A percentile compares a stretch with the other conserved stretches of the same genome.
phyloP scores from a whole-genome alignment of 306 rosid genomes.

The Arachis hypogaea region DNA sequence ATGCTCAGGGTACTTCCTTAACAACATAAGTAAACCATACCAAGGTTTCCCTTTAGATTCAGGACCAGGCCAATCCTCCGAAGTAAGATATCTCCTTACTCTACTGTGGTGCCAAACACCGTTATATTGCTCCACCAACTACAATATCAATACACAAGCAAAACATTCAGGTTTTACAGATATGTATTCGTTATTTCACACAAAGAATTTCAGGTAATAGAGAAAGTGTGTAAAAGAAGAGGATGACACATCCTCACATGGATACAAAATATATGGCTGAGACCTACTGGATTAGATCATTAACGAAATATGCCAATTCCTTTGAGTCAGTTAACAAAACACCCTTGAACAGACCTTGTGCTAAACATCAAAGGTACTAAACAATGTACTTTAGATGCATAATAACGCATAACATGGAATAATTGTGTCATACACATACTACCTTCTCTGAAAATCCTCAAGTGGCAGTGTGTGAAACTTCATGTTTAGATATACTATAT shows the following conservation, averaged over 20 bases:
- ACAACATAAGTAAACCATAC: conserved; percentile 90
- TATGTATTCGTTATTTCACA: too few species aligned
- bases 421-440: conserved; percentile 1
- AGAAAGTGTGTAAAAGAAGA: too few species aligned
- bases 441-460: conserved; percentile 2
- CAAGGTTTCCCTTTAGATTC: conserved; percentile 98
- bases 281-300: too few species aligned
- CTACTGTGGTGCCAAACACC: conserved; percentile 86
- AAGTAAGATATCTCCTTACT: conserved; percentile 84
- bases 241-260: too few species aligned
- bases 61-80: conserved; percentile 86
- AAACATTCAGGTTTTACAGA: background rate
- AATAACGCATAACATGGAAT: conserved; percentile 20
- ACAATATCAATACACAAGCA: conserved; percentile 23
- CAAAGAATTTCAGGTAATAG: too few species aligned
- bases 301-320: too few species aligned
- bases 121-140: conserved; percentile 84
- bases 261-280: too few species aligned
- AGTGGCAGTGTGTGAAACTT: background rate
- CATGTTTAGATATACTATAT: too few species aligned
- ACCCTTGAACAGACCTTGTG: background rate
- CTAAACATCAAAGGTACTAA: background rate
- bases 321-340: too few species aligned
- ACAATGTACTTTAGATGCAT: conserved; percentile 13
- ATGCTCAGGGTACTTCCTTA: conserved; percentile 97